Evolutionary conservation across 2,329 filamentous ascomycete species (phyloP).

Genomic region (Colletotrichum cuscutae): DNA sequence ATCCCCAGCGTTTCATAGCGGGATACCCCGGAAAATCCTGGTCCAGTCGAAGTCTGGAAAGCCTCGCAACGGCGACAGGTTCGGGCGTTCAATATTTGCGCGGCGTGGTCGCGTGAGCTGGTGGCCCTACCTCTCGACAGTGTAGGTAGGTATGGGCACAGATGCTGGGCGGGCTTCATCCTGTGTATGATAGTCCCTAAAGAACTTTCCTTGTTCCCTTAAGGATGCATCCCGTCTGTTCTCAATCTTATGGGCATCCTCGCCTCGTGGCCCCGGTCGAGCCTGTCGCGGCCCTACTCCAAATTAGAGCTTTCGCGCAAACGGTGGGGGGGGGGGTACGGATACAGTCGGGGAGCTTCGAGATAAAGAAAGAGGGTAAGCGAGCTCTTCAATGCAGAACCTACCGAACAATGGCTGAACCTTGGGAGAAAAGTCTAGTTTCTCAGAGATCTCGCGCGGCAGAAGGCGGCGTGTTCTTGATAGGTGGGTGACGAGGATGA

Average conservation of each 20-base stretch:
- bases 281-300: neutral
- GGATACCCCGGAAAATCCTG: constrained; percentile 5
- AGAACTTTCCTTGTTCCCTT: neutral
- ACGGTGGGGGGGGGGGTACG: neutral
- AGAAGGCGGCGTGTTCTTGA: too few relatives aligned
- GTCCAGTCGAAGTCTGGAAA: neutral
- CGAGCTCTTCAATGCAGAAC: constrained; percentile 18
- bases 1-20: constrained; percentile 2
- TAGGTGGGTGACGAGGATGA: too few relatives aligned
- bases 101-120: neutral
- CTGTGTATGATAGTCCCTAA: neutral
- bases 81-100: neutral
- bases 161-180: neutral
- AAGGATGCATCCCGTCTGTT: neutral
- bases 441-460: too few relatives aligned
- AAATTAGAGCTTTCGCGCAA: neutral
- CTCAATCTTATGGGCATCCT: neutral
- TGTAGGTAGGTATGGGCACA: neutral
- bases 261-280: neutral
- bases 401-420: constrained; percentile 14
- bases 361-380: neutral
- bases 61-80: neutral
- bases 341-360: neutral
- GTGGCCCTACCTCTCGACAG: neutral
- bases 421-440: neutral